These are phyloP conservation scores for Azolla pinnata DNA, from an alignment of 75 land plant species.

Conservation along the genomic window DNA sequence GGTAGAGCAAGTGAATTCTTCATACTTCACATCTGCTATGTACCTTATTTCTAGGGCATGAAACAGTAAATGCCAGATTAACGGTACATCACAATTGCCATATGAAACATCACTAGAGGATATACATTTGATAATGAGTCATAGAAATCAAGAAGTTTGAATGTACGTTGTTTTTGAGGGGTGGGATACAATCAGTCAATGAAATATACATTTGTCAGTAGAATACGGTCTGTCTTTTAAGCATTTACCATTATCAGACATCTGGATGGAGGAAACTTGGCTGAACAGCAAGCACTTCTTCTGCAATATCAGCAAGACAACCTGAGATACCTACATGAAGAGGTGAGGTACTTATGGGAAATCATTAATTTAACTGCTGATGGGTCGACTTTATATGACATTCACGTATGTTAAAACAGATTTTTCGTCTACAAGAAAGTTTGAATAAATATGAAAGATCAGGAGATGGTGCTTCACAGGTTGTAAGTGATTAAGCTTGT, in stretches of 20 bases:
- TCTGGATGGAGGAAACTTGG: constrained; percentile 62
- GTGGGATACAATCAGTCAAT: neutral
- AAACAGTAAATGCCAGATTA: too few relatives aligned
- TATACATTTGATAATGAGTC: too few relatives aligned
- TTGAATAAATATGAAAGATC: constrained; percentile 75
- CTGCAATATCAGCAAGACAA: constrained; percentile 88
- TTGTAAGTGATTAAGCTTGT: constrained; percentile 10
- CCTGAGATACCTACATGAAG: constrained; percentile 73
- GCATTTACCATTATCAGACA: constrained; percentile 31
- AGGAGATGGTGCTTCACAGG: constrained; percentile 94
- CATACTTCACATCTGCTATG: too few relatives aligned
- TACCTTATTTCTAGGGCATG: too few relatives aligned
- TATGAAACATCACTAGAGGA: too few relatives aligned
- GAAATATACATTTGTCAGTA: neutral
- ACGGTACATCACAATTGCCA: too few relatives aligned
- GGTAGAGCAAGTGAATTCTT: too few relatives aligned
- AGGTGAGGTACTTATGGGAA: constrained; percentile 37
- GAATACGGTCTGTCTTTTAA: neutral
- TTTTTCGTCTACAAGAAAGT: constrained; percentile 78
- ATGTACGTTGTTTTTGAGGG: neutral
- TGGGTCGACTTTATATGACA: constrained; percentile 5
- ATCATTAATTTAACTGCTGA: neutral
- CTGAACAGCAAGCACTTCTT: constrained; percentile 88
- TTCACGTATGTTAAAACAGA: too few relatives aligned
- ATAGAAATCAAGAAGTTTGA: too few relatives aligned